Conservation (phyloP, 345 rosid genomes). For the Bretschneidera sinensis region DNA sequence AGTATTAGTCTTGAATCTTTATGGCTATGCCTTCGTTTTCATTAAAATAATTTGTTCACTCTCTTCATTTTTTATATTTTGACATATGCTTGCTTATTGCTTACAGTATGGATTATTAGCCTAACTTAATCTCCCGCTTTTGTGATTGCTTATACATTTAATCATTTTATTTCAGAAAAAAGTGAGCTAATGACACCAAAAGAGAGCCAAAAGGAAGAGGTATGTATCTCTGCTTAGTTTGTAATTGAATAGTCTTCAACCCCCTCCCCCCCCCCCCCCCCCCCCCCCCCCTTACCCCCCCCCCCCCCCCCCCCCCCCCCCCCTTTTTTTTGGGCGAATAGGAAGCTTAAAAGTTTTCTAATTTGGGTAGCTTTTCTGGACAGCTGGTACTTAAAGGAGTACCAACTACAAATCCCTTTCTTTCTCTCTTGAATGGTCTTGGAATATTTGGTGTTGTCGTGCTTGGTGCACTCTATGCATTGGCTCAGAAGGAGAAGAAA, state of each 20-base stretch:
- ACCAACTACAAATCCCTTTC: slow-evolving; percentile 48
- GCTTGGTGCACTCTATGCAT: slow-evolving; percentile 84
- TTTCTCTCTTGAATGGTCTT: slow-evolving; percentile 67
- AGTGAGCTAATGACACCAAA: slow-evolving; percentile 27
- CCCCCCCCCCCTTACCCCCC: no score
- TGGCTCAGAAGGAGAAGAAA: slow-evolving; percentile 58
- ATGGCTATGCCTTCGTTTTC: no score
- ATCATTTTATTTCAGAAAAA: slow-evolving; percentile 40
- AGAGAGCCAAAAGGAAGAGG: slow-evolving; percentile 46
- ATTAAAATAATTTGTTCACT: no score
- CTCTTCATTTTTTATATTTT: no score
- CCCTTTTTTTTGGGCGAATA: no score
- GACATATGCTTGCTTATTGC: no score
- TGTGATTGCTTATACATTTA: slow-evolving; percentile 19
- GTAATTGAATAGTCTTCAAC: slow-evolving; percentile 13
- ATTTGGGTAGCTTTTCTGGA: slow-evolving; percentile 15
- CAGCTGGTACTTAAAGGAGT: slow-evolving; percentile 41
- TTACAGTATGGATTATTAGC: background rate
- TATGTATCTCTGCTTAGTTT: slow-evolving; percentile 29
- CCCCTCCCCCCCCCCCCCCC: no score
- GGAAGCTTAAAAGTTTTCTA: background rate
- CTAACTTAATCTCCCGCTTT: slow-evolving; percentile 5
- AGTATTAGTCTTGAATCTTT: no score
- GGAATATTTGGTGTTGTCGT: slow-evolving; percentile 70
- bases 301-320: no score